Percentiles rank a stretch among this genome's conserved stretches.
phyloP scores from a whole-genome alignment of 164 flowering plant genomes.

The Magnolia kwangsiensis region DNA sequence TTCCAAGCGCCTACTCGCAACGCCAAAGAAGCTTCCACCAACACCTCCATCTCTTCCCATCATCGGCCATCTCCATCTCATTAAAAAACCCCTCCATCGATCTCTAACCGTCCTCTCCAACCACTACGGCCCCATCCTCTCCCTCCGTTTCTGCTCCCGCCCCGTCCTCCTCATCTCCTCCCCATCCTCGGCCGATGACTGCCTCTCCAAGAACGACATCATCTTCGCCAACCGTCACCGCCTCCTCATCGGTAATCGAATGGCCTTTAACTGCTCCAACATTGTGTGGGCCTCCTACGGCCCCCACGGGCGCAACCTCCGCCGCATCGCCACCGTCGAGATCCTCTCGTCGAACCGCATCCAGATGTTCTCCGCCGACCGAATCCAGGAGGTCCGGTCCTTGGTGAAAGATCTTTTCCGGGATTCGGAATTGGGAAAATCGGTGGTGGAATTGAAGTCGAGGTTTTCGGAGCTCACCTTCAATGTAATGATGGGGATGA shows the following conservation, averaged over 20 bases:
- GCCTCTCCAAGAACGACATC: slow-evolving; percentile 27
- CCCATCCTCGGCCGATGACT: slow-evolving; percentile 19
- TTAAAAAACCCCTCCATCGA: slow-evolving; percentile 25
- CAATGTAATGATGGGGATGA: slow-evolving; percentile 39
- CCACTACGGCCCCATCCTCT: slow-evolving; percentile 24
- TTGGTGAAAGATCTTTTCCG: slow-evolving; percentile 13
- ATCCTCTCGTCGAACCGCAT: slow-evolving; percentile 29
- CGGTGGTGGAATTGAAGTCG: slow-evolving; percentile 21
- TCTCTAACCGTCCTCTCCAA: slow-evolving; percentile 16
- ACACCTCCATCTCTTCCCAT: slow-evolving; percentile 23
- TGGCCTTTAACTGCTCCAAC: slow-evolving; percentile 19
- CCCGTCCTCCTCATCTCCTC: slow-evolving; percentile 23
- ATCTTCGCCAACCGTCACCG: slow-evolving; percentile 16
- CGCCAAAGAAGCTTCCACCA: neutral
- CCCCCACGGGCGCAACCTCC: slow-evolving; percentile 39
- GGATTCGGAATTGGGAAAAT: neutral
- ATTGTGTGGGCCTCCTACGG: slow-evolving; percentile 29
- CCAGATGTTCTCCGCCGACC: slow-evolving; percentile 11
- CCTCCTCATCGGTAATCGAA: slow-evolving; percentile 9
- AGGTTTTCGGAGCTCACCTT: slow-evolving; percentile 25
- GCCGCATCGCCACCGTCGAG: slow-evolving; percentile 29
- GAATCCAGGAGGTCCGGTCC: slow-evolving; percentile 21
- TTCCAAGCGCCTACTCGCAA: neutral
- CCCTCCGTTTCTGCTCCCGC: slow-evolving; percentile 22
- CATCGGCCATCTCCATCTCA: slow-evolving; percentile 35